These are phyloP conservation scores for Circinella minor DNA, from an alignment of 371 early-diverging fungal species.

Conservation along the genomic window DNA sequence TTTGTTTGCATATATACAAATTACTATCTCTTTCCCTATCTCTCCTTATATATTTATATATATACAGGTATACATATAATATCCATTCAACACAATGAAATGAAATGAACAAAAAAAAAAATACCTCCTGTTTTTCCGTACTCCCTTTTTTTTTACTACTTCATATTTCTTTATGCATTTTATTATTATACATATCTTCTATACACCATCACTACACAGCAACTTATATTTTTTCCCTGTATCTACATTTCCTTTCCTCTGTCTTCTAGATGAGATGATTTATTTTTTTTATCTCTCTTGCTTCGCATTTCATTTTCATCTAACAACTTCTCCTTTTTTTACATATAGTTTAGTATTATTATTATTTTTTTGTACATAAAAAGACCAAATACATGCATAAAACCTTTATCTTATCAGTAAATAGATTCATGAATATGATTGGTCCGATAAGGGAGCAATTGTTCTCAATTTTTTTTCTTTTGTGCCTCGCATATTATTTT, in stretches of 20 bases:
- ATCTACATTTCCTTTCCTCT: too few species aligned
- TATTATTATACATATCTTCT: background rate
- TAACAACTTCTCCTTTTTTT: background rate
- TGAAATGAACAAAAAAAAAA: too few species aligned
- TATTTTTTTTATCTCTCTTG: background rate
- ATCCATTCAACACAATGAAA: too few species aligned
- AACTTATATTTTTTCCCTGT: too few species aligned
- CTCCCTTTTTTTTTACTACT: background rate
- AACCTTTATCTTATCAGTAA: conserved; percentile 5
- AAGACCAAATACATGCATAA: background rate
- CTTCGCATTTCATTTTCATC: background rate
- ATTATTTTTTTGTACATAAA: conserved; percentile 2
- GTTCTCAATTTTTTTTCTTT: too few species aligned
- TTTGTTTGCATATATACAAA: background rate
- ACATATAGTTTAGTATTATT: background rate
- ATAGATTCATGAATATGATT: conserved; percentile 1
- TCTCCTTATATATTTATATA: conserved; percentile 3
- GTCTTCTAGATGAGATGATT: too few species aligned
- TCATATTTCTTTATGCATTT: background rate
- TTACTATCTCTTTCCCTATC: background rate
- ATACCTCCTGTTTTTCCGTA: too few species aligned
- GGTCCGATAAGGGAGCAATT: background rate
- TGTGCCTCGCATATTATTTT: background rate
- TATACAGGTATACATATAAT: background rate
- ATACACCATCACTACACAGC: too few species aligned